Conservation (phyloP, 495 filamentous ascomycete species). For the Talaromyces wortmannii region DNA sequence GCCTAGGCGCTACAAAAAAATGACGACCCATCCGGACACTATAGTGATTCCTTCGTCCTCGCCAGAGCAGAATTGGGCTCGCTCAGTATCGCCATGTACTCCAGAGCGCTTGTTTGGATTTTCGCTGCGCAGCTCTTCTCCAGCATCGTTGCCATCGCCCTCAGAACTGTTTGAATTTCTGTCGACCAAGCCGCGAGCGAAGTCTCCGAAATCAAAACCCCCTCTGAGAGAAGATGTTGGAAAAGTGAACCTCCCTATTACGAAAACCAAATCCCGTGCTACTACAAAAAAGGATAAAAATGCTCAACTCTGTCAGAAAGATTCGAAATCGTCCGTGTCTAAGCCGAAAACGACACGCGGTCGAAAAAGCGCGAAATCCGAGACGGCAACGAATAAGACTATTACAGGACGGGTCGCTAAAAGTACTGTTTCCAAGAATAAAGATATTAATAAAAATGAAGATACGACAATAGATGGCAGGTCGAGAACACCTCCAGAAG, state of each 20-base stretch:
- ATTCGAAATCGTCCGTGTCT: not conserved
- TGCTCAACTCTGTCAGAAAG: not conserved
- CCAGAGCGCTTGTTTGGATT: conserved; percentile 6
- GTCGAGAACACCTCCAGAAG: conserved; percentile 5
- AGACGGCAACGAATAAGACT: conserved; percentile 23
- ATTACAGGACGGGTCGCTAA: conserved; percentile 9
- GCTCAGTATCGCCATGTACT: conserved; percentile 8
- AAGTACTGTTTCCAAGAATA: not conserved
- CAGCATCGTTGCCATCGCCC: conserved; percentile 24
- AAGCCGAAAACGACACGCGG: conserved; percentile 12
- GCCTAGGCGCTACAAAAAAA: not conserved
- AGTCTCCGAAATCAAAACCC: conserved; percentile 2
- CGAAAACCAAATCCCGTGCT: not conserved
- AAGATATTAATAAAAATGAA: conserved; percentile 1
- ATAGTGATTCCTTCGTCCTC: conserved; percentile 20
- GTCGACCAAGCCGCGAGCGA: not conserved
- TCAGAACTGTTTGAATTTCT: conserved; percentile 23
- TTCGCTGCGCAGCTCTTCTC: conserved; percentile 17
- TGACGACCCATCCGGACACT: not conserved
- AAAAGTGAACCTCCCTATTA: not conserved
- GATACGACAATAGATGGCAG: conserved; percentile 9
- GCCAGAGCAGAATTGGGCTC: conserved; percentile 17
- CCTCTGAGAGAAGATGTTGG: not conserved
- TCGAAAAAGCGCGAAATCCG: conserved; percentile 10
- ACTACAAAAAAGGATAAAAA: not conserved